Evolutionary conservation across 148 eudicot species (phyloP).

Genomic region (Gaultheria prostrata): DNA sequence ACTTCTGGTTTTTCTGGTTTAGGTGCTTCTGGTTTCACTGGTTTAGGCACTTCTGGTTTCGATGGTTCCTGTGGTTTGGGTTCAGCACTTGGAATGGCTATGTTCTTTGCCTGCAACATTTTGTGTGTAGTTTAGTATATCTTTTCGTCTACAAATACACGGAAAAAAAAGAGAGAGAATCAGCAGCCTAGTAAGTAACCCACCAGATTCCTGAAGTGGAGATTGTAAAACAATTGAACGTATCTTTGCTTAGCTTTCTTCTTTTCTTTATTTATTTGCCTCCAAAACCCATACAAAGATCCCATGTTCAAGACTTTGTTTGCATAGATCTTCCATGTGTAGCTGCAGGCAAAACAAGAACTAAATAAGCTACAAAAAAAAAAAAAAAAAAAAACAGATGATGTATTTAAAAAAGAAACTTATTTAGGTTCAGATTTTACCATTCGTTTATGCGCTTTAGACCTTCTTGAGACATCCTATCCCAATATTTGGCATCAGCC

Average conservation of each 20-base stretch:
- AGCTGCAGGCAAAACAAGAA: slow-evolving; percentile 33
- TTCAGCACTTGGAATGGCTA: slow-evolving; percentile 41
- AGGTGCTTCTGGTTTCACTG: background rate
- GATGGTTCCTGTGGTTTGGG: background rate
- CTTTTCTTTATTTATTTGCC: slow-evolving; percentile 54
- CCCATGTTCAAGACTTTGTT: slow-evolving; percentile 66
- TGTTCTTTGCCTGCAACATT: slow-evolving; percentile 44
- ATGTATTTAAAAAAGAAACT: background rate
- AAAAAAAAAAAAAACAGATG: background rate
- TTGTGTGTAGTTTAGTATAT: slow-evolving; percentile 9
- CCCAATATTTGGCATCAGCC: slow-evolving; percentile 46
- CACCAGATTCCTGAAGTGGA: slow-evolving; percentile 73
- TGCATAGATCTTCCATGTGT: slow-evolving; percentile 76
- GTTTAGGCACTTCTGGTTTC: background rate
- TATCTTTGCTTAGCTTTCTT: slow-evolving; percentile 84
- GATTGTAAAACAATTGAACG: slow-evolving; percentile 73
- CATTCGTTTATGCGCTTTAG: slow-evolving; percentile 57
- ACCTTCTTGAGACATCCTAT: slow-evolving; percentile 39
- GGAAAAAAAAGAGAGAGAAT: background rate
- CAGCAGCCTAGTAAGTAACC: background rate
- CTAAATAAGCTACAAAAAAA: background rate
- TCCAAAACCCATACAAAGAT: slow-evolving; percentile 77
- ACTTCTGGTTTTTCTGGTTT: background rate
- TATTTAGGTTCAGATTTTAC: slow-evolving; percentile 22
- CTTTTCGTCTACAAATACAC: background rate